Percentiles rank a stretch among this genome's conserved stretches.
Evolutionary conservation across 106 monocot genomes (phyloP).

Genomic region (Vanilla planifolia): DNA sequence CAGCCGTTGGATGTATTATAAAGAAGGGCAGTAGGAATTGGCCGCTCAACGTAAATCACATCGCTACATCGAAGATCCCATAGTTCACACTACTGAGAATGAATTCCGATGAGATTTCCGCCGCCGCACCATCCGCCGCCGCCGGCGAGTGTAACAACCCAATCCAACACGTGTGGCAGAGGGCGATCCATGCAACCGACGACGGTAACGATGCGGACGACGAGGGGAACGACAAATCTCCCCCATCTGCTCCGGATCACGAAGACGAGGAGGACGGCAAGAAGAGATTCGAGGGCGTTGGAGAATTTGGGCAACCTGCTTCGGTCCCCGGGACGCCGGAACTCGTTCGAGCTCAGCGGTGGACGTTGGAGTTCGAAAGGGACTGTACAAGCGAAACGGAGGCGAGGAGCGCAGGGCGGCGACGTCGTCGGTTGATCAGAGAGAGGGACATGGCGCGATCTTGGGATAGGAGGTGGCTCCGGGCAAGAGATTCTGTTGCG

Average conservation of each 20-base stretch:
- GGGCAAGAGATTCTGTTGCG: neutral
- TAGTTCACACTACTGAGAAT: too few relatives aligned
- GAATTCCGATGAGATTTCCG: too few relatives aligned
- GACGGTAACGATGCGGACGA: too few relatives aligned
- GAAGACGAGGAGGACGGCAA: neutral
- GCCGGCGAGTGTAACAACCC: too few relatives aligned
- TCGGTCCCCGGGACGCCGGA: conserved; percentile 11
- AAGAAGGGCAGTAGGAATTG: too few relatives aligned
- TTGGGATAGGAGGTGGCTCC: conserved; percentile 4
- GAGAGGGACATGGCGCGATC: conserved; percentile 3
- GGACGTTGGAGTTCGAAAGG: neutral
- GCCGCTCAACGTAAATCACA: too few relatives aligned
- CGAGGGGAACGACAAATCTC: neutral
- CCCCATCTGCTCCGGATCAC: neutral
- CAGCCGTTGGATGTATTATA: too few relatives aligned
- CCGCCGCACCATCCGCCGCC: too few relatives aligned
- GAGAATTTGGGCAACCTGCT: neutral
- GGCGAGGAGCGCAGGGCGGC: neutral
- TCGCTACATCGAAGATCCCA: too few relatives aligned
- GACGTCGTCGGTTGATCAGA: conserved; percentile 2
- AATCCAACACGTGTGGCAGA: too few relatives aligned
- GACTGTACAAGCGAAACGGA: conserved; percentile 4
- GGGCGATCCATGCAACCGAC: too few relatives aligned
- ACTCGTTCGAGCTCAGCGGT: neutral
- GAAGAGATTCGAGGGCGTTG: neutral